Base-by-base conservation (phyloP, 257 asterid species). In the Salvia rosmarinus region DNA sequence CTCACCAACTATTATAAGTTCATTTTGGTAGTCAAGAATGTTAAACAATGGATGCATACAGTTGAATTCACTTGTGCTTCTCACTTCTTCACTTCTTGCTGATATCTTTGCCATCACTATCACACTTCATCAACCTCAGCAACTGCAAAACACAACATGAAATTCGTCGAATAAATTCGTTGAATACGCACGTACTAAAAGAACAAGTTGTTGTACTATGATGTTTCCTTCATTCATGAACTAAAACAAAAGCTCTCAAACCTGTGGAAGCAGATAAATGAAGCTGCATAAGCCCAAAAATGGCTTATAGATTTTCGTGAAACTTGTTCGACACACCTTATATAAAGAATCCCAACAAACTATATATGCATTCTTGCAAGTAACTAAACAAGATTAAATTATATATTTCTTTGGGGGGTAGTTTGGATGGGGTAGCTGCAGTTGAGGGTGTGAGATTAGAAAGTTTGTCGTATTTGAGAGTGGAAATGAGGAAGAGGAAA, bases 11-110 rank as follows among this genome's bases (percentile, higher is more conserved):
- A 35, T 44, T 58, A 76, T 79, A 57, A 49, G 46, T 52, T 65
- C 75, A 16, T 71, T 75, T 12, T 75, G 46, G 64, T 80, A 78
- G 16, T 78, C 79, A 55, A 80, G 75, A 69, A 80, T 73, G 2
- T 65, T 67, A 59, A 78, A 71, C 76, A 81, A 56, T 46, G 82
- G 81, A 83, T 81, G 75, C 56, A 71, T 71, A 71, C 86, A 81
- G 70, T 74, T 82, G 55, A 82, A 21, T 49, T 82, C 86, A 65
- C 60, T 62, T 60, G 69, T 75, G 56, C 59, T 77, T 21, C 44
- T 75, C 20, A 25, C 12, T 56, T 59, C 68, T 54, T 58, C 63
- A 28, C 65, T 37, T 72, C 68, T 75, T 67, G 65, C n/a, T 77
- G 82, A 65, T 76, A 75, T 76, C 72, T 65, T 80, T 19, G 73